Evolutionary conservation across 306 rosid species (phyloP), one percentile per base, ranked within the genome.

Genomic region (Trifolium dubium): DNA sequence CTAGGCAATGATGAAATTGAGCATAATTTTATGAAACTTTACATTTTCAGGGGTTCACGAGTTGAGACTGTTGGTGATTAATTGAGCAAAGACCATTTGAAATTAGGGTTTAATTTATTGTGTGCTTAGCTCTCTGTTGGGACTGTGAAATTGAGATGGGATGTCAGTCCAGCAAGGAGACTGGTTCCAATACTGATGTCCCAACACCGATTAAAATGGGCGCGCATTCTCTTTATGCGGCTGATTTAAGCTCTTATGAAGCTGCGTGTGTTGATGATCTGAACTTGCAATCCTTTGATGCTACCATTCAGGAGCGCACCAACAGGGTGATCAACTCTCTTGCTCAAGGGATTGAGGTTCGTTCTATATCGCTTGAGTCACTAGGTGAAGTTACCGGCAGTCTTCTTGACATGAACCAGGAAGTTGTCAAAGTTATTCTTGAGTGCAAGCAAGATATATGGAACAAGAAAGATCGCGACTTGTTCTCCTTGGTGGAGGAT

Each of bases 201-300:
- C 64, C 85, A 49, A 64, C 86, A 9, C 76, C 84, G 9, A 49
- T 83, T 58, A 84, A 82, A 74, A 83, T 74, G 72, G 85, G 82
- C 44, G 35, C 50, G 7, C 76, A 84, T 76, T 82, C 87, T 28
- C 84, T 66, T 62, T 87, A 82, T 49, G 71, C 80, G 0, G 69
- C 87, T 40, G 90, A 86, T 80, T 85, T 94, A 53, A 88, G 79
- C 70, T 87, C 95, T n/a, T 94, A 94, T 28, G 98, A 91, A 75
- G 81, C 85, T 43, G 97, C 91, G 11, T 89, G 97, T 67, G 65
- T 39, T 78, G 68, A 56, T 2, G 97, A 94, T 66, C 86, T 89
- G 0, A 85, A 79, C 83, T 83, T 94, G 58, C 89, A 82, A 62
- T 74, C 92, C 44, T 86, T 94, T 8, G 98, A 94, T 63, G 89